A percentile compares a stretch with the other conserved stretches of the same genome.
These are phyloP conservation scores for Polygonum aviculare DNA, from an alignment of 148 eudicot species.

Conservation along the genomic window DNA sequence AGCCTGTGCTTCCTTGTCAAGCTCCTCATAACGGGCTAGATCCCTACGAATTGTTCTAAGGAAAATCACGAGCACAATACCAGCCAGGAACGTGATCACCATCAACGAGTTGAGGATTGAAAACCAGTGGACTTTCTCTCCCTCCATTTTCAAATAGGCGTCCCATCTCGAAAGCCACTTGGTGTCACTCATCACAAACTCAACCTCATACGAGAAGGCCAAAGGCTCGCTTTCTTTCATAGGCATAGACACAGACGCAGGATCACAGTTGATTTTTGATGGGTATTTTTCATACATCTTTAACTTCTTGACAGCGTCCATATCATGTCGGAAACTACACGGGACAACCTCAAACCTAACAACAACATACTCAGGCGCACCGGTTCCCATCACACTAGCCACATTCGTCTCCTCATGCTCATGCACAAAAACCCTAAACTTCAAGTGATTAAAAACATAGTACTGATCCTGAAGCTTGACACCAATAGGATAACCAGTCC, in stretches of 20 bases:
- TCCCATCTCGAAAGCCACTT: conserved; percentile 97
- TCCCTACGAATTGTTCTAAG: conserved; percentile 72
- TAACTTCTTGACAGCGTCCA: conserved; percentile 37
- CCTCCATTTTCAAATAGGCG: conserved; percentile 87
- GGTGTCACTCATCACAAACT: conserved; percentile 64
- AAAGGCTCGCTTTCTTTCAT: conserved; percentile 52
- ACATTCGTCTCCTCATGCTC: conserved; percentile 70
- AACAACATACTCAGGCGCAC: conserved; percentile 61
- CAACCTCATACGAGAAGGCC: conserved; percentile 56
- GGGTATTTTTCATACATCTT: conserved; percentile 59
- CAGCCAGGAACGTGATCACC: conserved; percentile 87
- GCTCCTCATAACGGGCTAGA: conserved; percentile 75
- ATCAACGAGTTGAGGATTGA: conserved; percentile 74
- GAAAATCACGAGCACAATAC: conserved; percentile 75
- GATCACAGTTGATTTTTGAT: conserved; percentile 48
- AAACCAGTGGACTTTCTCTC: conserved; percentile 88
- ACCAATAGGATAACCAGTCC: conserved; percentile 80
- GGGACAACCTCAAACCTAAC: conserved; percentile 78
- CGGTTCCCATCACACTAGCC: conserved; percentile 72
- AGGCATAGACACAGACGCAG: conserved; percentile 41
- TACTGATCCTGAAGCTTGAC: conserved; percentile 53
- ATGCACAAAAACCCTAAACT: conserved; percentile 63
- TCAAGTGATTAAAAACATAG: conserved; percentile 69
- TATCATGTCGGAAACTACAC: conserved; percentile 48
- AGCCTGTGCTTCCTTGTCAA: conserved; percentile 83